phyloP scores from a whole-genome alignment of 345 rosid genomes.

The Rhodomyrtus tomentosa region DNA sequence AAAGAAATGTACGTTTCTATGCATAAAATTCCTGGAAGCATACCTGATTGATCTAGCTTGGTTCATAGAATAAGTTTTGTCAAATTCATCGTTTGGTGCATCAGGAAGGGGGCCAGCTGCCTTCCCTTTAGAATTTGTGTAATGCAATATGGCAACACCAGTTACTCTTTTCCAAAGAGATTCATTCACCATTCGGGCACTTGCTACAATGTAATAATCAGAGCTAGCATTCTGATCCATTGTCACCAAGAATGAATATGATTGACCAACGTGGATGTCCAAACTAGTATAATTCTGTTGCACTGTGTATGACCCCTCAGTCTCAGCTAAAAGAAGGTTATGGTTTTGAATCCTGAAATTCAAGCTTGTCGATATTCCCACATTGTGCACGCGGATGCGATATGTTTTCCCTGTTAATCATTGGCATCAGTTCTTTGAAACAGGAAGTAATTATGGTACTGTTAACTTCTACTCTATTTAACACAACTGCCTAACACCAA shows the following conservation, averaged over 20 bases:
- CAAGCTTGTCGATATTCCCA: constrained; percentile 81
- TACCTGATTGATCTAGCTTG: constrained; percentile 99
- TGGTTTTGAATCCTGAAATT: constrained; percentile 97
- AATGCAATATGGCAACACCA: constrained; percentile 86
- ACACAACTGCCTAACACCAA: background rate
- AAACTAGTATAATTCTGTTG: constrained; percentile 96
- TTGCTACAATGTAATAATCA: constrained; percentile 97
- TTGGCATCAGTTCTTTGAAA: background rate
- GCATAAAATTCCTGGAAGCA: background rate
- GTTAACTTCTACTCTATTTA: background rate
- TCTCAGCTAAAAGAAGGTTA: constrained; percentile 79
- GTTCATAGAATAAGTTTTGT: constrained; percentile 96
- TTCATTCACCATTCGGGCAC: constrained; percentile 87
- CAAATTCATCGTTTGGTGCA: constrained; percentile 70
- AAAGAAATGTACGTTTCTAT: background rate
- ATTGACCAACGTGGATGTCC: constrained; percentile 95
- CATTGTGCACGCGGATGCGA: constrained; percentile 84
- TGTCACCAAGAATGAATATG: constrained; percentile 81
- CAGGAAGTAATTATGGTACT: background rate
- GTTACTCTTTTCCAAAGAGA: constrained; percentile 85
- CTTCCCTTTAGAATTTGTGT: constrained; percentile 92
- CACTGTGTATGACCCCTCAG: constrained; percentile 94
- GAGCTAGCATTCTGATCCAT: constrained; percentile 96
- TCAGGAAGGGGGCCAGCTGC: constrained; percentile 81
- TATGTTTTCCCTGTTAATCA: constrained; percentile 59